These are phyloP conservation scores for Rhizopogon vesiculosus DNA, from an alignment of 768 basidiomycete species.

Conservation along the genomic window DNA sequence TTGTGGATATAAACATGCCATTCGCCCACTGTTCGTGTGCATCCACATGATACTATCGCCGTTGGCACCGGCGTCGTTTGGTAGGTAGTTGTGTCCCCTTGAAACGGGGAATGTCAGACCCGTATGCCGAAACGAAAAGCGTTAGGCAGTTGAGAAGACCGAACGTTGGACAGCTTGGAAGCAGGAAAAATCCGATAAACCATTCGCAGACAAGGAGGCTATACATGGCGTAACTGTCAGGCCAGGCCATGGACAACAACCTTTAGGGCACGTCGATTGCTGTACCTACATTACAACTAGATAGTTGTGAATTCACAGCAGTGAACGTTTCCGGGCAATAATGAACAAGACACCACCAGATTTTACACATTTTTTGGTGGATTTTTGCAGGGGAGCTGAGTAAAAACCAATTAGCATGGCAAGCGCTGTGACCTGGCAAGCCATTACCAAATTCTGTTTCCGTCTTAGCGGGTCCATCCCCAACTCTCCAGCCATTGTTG, in stretches of 20 bases:
- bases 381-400: conserved; percentile 5
- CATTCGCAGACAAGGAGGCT: background rate
- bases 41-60: background rate
- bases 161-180: background rate
- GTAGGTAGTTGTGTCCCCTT: background rate
- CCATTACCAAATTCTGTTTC: conserved; percentile 30
- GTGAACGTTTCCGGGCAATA: background rate
- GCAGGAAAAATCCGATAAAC: conserved; percentile 1
- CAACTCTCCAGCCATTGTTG: conserved; percentile 37
- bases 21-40: background rate
- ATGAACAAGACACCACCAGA: background rate
- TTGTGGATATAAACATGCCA: conserved; percentile 3
- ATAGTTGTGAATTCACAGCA: too few relatives aligned
- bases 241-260: background rate
- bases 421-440: conserved; percentile 33
- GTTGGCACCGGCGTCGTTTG: background rate
- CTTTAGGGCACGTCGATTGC: background rate
- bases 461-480: conserved; percentile 24
- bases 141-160: background rate
- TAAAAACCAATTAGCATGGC: conserved; percentile 13
- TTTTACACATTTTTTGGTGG: background rate
- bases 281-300: background rate
- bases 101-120: background rate
- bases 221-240: conserved; percentile 2
- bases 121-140: background rate